Percentiles rank a stretch among this genome's conserved stretches.
These are phyloP conservation scores for Pelargonium myrrhifolium DNA, from an alignment of 441 rosid species.

Conservation along the genomic window DNA sequence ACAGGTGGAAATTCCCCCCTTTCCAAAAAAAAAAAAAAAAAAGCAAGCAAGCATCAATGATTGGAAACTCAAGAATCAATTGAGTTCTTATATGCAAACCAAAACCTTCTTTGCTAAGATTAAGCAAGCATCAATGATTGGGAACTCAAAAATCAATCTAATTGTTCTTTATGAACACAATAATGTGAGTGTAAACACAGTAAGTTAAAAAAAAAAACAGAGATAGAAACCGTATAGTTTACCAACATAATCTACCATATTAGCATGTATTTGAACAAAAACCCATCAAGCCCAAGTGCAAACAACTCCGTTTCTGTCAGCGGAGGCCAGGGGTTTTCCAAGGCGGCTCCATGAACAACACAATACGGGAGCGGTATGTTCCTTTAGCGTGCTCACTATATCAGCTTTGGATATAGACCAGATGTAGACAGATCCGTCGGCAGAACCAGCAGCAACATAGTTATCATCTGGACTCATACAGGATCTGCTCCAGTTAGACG, in stretches of 20 bases:
- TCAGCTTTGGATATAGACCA: constrained; percentile 80
- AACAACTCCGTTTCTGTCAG: constrained; percentile 75
- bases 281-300: constrained; percentile 62
- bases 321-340: constrained; percentile 81
- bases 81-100: too few relatives aligned
- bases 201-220: too few relatives aligned
- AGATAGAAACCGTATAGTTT: too few relatives aligned
- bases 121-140: too few relatives aligned
- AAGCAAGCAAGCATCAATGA: too few relatives aligned
- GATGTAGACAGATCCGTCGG: constrained; percentile 68
- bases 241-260: background rate
- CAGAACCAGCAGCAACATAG: constrained; percentile 88
- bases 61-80: too few relatives aligned
- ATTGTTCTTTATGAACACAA: too few relatives aligned
- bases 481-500: constrained; percentile 94
- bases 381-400: constrained; percentile 70
- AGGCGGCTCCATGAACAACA: constrained; percentile 92
- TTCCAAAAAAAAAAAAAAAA: too few relatives aligned
- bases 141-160: too few relatives aligned
- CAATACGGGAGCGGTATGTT: constrained; percentile 65
- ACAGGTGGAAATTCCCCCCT: too few relatives aligned
- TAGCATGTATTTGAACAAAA: background rate
- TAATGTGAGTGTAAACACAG: too few relatives aligned
- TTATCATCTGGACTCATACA: constrained; percentile 83
- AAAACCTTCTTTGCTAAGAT: too few relatives aligned